Percentiles rank a stretch among this genome's conserved stretches.
These are phyloP conservation scores for Saccharomyces hybrid DNA, from an alignment of 1,139 yeast species.

Conservation along the genomic window DNA sequence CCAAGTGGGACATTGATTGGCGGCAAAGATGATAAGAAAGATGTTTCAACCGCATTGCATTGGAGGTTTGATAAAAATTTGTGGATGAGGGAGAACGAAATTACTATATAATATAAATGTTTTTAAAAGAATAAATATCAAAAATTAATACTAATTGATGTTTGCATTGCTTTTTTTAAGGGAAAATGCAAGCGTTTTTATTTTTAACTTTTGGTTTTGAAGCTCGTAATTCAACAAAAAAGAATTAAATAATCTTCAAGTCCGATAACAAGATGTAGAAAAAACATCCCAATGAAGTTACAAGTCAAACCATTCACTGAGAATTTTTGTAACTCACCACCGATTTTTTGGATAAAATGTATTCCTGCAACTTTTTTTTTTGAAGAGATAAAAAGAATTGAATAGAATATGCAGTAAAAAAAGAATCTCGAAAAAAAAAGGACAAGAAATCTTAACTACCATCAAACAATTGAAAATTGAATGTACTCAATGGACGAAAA, in stretches of 20 bases:
- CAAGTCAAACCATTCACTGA: too few relatives aligned
- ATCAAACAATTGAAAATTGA: neutral
- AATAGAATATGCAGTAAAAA: conserved; percentile 57
- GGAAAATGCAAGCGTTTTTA: neutral
- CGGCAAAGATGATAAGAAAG: conserved; percentile 40
- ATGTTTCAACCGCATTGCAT: conserved; percentile 42
- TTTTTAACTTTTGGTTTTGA: neutral
- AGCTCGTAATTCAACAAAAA: too few relatives aligned
- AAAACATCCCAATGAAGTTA: too few relatives aligned
- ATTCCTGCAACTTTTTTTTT: too few relatives aligned
- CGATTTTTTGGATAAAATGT: neutral
- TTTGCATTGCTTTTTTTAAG: neutral
- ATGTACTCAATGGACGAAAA: conserved; percentile 1
- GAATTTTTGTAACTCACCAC: too few relatives aligned
- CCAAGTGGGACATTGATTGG: conserved; percentile 55
- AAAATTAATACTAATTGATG: neutral
- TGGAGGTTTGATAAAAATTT: conserved; percentile 55
- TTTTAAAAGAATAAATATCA: neutral
- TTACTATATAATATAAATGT: conserved; percentile 23
- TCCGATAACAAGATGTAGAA: too few relatives aligned
- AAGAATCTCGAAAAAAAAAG: conserved; percentile 47
- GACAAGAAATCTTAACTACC: conserved; percentile 45
- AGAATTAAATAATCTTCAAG: neutral
- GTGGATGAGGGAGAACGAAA: conserved; percentile 52
- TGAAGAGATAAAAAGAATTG: conserved; percentile 11